Evolutionary conservation across 2,329 filamentous ascomycete species (phyloP).

Genomic region (Chaetomiaceae sp.): DNA sequence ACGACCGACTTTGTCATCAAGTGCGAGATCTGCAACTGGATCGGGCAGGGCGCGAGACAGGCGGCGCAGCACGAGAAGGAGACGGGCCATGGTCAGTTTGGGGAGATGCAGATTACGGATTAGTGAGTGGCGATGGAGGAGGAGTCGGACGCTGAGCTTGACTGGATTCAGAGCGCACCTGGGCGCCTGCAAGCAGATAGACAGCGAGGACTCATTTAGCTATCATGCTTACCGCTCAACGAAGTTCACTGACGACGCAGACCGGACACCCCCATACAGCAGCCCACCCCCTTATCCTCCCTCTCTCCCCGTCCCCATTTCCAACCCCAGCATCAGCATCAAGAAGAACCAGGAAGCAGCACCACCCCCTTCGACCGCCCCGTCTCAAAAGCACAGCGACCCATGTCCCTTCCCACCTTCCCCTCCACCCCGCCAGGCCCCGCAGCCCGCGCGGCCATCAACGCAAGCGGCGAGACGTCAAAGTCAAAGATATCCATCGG

Average conservation of each 20-base stretch:
- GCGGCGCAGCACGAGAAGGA: constrained; percentile 53
- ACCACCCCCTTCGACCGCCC: constrained; percentile 41
- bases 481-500: constrained; percentile 96
- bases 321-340: too few relatives aligned
- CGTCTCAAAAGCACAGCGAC: constrained; percentile 59
- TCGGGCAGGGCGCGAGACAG: constrained; percentile 58
- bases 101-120: constrained; percentile 28
- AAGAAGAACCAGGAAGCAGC: too few relatives aligned
- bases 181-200: too few relatives aligned
- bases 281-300: too few relatives aligned
- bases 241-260: too few relatives aligned
- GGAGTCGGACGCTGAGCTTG: not conserved
- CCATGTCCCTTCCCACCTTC: constrained; percentile 54
- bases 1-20: constrained; percentile 71
- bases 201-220: too few relatives aligned
- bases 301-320: constrained; percentile 25
- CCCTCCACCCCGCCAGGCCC: not conserved
- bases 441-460: not conserved
- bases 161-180: not conserved
- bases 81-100: constrained; percentile 50
- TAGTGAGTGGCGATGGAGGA: not conserved
- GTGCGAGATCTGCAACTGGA: constrained; percentile 68
- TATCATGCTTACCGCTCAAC: too few relatives aligned
- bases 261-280: too few relatives aligned
- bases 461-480: constrained; percentile 71